Percentiles rank a stretch among this genome's conserved stretches.
Conservation (phyloP, 2,329 filamentous ascomycete genomes). For the Zasmidium angulare region DNA sequence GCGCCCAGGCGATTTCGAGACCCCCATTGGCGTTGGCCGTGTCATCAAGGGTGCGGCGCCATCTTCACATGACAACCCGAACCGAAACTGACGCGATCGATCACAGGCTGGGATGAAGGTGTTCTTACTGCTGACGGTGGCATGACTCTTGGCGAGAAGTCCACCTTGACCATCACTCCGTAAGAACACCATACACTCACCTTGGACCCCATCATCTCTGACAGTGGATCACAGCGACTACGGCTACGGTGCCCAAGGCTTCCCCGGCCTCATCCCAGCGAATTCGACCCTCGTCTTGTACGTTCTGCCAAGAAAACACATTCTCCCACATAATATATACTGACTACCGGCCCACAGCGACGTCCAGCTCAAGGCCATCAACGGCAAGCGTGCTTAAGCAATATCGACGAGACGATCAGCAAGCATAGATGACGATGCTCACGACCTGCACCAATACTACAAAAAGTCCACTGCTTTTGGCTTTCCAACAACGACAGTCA, state of each 20-base stretch:
- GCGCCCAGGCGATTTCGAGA: constrained; percentile 69
- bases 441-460: background rate
- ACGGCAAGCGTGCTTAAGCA: constrained; percentile 40
- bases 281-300: constrained; percentile 81
- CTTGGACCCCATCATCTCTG: background rate
- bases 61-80: background rate
- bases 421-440: background rate
- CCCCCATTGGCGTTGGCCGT: constrained; percentile 74
- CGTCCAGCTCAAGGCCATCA: constrained; percentile 67
- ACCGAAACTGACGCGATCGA: background rate
- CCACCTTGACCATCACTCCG: constrained; percentile 74
- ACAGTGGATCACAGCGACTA: constrained; percentile 52
- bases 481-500: background rate
- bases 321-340: background rate
- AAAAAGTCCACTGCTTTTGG: background rate
- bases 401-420: background rate
- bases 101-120: constrained; percentile 61
- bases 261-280: constrained; percentile 73
- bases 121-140: constrained; percentile 55
- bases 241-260: constrained; percentile 67
- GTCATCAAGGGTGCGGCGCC: constrained; percentile 74
- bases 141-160: constrained; percentile 91
- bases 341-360: constrained; percentile 51
- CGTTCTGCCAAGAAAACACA: constrained; percentile 42
- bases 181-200: background rate